A percentile compares a stretch with the other conserved stretches of the same genome.
Evolutionary conservation across 345 rosid genomes (phyloP).

Genomic region (thale cress (Arabidopsis thaliana)): DNA sequence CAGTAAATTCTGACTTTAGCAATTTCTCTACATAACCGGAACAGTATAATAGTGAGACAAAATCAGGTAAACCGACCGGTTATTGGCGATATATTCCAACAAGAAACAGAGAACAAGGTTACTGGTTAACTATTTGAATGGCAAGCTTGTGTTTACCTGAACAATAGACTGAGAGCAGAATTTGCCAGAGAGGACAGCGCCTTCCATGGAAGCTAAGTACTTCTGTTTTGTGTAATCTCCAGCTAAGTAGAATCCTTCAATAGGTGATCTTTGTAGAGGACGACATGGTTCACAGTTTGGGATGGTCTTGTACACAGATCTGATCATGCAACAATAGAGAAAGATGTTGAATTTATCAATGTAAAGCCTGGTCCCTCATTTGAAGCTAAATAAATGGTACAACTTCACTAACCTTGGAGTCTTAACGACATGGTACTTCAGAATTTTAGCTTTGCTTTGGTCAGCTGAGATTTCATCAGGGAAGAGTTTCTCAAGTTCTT

Average conservation of each 20-base stretch:
- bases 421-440: slow-evolving; percentile 90
- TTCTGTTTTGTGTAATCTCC: slow-evolving; percentile 97
- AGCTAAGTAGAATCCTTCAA: slow-evolving; percentile 85
- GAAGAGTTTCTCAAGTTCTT: slow-evolving; percentile 89
- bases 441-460: slow-evolving; percentile 87
- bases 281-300: slow-evolving; percentile 94
- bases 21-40: neutral
- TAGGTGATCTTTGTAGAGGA: slow-evolving; percentile 87
- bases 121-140: slow-evolving; percentile 20
- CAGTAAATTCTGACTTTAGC: neutral
- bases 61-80: neutral
- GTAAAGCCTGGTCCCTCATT: neutral
- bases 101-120: neutral
- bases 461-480: slow-evolving; percentile 90
- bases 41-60: neutral
- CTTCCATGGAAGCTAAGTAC: slow-evolving; percentile 98
- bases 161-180: slow-evolving; percentile 81
- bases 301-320: slow-evolving; percentile 91
- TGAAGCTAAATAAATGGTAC: slow-evolving; percentile 6
- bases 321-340: slow-evolving; percentile 38
- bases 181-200: slow-evolving; percentile 95
- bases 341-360: neutral
- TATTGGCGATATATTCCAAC: neutral
- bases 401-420: slow-evolving; percentile 76
- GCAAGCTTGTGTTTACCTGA: slow-evolving; percentile 54